Conservation (phyloP, 495 filamentous ascomycete species). For the Xylaria curta region DNA sequence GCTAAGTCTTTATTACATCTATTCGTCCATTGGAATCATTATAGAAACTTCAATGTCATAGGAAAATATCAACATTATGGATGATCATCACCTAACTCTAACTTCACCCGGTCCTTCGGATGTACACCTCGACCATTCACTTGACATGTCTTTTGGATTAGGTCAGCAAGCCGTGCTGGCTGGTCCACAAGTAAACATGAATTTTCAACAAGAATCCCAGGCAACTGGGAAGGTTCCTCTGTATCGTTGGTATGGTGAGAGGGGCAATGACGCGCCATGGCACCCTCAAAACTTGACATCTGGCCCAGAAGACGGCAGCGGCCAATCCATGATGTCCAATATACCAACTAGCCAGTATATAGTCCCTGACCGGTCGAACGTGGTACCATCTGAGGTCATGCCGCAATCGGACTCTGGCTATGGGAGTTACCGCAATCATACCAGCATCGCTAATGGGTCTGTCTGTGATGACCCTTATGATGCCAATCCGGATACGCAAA, state of each 20-base stretch:
- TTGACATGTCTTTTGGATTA: slow-evolving; percentile 22
- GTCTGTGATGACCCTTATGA: slow-evolving; percentile 49
- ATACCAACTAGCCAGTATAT: slow-evolving; percentile 24
- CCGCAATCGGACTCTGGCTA: slow-evolving; percentile 68
- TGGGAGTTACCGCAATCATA: slow-evolving; percentile 50
- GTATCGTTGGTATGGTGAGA: slow-evolving; percentile 39
- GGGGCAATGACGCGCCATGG: slow-evolving; percentile 49
- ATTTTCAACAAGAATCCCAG: slow-evolving; percentile 16
- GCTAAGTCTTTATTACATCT: not conserved
- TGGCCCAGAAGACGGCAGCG: slow-evolving; percentile 27
- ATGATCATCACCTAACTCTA: slow-evolving; percentile 31
- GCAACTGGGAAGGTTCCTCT: slow-evolving; percentile 32
- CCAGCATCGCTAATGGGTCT: slow-evolving; percentile 55
- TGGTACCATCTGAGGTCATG: slow-evolving; percentile 57
- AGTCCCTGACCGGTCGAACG: slow-evolving; percentile 25
- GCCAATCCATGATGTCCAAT: slow-evolving; percentile 21
- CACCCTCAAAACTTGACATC: slow-evolving; percentile 37
- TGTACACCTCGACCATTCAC: slow-evolving; percentile 2
- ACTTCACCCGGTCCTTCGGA: slow-evolving; percentile 32
- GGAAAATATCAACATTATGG: slow-evolving; percentile 28
- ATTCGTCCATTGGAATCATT: not conserved
- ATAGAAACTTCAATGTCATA: slow-evolving; percentile 9
- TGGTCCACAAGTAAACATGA: slow-evolving; percentile 28
- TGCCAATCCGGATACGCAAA: slow-evolving; percentile 46
- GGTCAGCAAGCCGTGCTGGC: slow-evolving; percentile 27